phyloP scores from a whole-genome alignment of 208 protist species.

The Angomonas ambiguus region DNA sequence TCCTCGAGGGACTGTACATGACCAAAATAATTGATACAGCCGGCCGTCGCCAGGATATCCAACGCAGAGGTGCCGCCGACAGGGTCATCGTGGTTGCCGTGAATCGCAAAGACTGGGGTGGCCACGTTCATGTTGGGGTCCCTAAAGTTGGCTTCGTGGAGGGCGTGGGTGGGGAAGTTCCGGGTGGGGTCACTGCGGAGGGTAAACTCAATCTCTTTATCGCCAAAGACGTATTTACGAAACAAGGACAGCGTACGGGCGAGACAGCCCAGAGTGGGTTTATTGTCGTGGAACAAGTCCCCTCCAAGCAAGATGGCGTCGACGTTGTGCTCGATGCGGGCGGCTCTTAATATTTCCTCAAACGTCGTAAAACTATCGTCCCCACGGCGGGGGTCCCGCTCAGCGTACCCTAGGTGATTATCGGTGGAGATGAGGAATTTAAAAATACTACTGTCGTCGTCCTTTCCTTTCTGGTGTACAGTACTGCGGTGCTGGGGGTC shows the following conservation, averaged over 20 bases:
- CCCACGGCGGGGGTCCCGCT: conserved; percentile 94
- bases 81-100: conserved; percentile 99
- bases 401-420: conserved; percentile 95
- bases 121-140: conserved; percentile 98
- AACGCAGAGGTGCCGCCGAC: conserved; percentile 92
- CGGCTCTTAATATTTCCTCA: conserved; percentile 96
- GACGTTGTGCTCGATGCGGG: conserved; percentile 89
- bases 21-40: conserved; percentile 99
- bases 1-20: conserved; percentile 90
- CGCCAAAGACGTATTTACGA: conserved; percentile 89
- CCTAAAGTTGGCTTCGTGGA: conserved; percentile 88
- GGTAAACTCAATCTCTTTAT: conserved; percentile 84
- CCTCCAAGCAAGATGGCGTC: conserved; percentile 98
- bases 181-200: conserved; percentile 88
- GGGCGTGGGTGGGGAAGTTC: conserved; percentile 88
- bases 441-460: conserved; percentile 47
- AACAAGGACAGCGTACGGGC: conserved; percentile 85
- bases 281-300: conserved; percentile 99
- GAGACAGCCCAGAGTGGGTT: conserved; percentile 94
- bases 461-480: too few species aligned
- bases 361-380: conserved; percentile 98
- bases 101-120: conserved; percentile 98
- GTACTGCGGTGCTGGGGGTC: not conserved
- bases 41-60: conserved; percentile 92
- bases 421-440: conserved; percentile 94